phyloP scores from a whole-genome alignment of 73 alveolate genomes.

The Uronychia binucleata region DNA sequence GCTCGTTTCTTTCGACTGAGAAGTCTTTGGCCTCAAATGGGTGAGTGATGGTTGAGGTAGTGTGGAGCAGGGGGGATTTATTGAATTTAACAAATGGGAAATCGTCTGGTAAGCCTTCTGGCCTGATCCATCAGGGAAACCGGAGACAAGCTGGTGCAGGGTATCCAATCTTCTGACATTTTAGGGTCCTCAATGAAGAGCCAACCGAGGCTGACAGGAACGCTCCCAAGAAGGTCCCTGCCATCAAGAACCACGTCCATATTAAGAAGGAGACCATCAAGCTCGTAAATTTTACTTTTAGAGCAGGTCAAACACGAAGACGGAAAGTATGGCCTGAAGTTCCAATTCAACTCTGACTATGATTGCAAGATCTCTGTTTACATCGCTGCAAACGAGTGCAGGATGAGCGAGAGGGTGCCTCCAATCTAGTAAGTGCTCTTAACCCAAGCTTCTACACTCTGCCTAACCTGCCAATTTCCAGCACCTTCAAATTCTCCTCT shows the following conservation, averaged over 20 bases:
- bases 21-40: too few relatives aligned
- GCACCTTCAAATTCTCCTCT: slow-evolving; percentile 48
- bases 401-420: slow-evolving; percentile 18
- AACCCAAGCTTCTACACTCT: slow-evolving; percentile 23
- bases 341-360: slow-evolving; percentile 43
- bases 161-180: too few relatives aligned
- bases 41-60: too few relatives aligned
- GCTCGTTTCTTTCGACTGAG: too few relatives aligned
- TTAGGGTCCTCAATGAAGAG: too few relatives aligned
- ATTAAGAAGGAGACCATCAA: slow-evolving; percentile 56
- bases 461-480: slow-evolving; percentile 24
- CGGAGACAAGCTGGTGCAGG: too few relatives aligned
- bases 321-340: slow-evolving; percentile 16
- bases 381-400: slow-evolving; percentile 48
- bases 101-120: too few relatives aligned
- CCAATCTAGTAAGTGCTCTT: slow-evolving; percentile 40
- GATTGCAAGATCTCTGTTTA: slow-evolving; percentile 58
- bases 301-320: slow-evolving; percentile 26
- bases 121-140: too few relatives aligned
- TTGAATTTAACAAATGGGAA: too few relatives aligned
- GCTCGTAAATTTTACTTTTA: neutral
- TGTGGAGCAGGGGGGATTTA: too few relatives aligned
- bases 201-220: too few relatives aligned
- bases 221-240: slow-evolving; percentile 10
- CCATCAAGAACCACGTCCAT: slow-evolving; percentile 43